Percentiles rank a stretch among this genome's conserved stretches.
Conservation (phyloP, 2,329 filamentous ascomycete species). For the Cercospora zeina region DNA sequence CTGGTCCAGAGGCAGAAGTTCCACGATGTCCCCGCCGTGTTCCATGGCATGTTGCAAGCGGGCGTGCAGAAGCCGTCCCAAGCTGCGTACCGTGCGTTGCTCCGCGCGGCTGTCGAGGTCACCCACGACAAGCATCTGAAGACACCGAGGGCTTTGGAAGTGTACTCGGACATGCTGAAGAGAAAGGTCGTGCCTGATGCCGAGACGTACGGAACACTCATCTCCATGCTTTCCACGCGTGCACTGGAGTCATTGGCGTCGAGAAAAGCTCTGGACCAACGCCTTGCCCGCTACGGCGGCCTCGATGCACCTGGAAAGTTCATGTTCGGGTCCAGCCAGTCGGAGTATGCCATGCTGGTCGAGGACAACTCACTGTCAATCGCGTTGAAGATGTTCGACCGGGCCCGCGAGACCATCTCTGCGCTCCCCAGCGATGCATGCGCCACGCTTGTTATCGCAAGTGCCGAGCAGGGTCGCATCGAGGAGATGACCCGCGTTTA, state of each 20-base stretch:
- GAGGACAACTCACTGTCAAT: conserved; percentile 86
- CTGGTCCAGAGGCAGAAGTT: conserved; percentile 72
- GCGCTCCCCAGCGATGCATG: conserved; percentile 80
- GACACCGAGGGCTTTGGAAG: conserved; percentile 86
- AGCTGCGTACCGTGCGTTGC: conserved; percentile 85
- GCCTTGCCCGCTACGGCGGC: conserved; percentile 79
- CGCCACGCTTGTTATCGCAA: conserved; percentile 80
- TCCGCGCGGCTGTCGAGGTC: conserved; percentile 80
- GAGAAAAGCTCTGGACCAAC: conserved; percentile 74
- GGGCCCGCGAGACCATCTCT: conserved; percentile 63
- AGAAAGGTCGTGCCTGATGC: conserved; percentile 79
- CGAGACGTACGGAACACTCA: conserved; percentile 83
- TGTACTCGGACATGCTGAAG: conserved; percentile 94
- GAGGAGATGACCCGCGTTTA: conserved; percentile 89
- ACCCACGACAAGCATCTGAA: conserved; percentile 77
- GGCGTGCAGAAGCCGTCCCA: conserved; percentile 77
- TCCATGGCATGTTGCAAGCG: conserved; percentile 83
- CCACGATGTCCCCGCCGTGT: conserved; percentile 84
- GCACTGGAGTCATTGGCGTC: conserved; percentile 75
- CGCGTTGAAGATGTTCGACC: conserved; percentile 81
- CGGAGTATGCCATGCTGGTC: conserved; percentile 79
- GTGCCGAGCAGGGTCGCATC: conserved; percentile 75
- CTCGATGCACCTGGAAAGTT: conserved; percentile 82
- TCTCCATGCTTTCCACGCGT: conserved; percentile 76
- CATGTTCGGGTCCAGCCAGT: conserved; percentile 83